Conservation (phyloP, 129 eudicot genomes). For the Chrysanthemum seticuspe region DNA sequence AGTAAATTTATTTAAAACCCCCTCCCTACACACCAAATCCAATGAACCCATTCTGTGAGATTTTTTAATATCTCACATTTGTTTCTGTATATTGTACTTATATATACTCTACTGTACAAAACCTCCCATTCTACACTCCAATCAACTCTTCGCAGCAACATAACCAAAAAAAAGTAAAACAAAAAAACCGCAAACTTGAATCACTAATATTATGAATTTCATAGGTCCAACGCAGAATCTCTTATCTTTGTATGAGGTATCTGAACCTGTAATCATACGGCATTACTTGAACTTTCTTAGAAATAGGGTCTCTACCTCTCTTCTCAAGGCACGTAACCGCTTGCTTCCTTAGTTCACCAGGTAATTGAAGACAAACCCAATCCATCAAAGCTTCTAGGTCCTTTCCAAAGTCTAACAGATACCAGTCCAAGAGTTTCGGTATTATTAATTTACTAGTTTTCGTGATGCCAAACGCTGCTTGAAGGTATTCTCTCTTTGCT, state of each 20-base stretch:
- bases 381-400: conserved; percentile 75
- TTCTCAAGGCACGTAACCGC: conserved; percentile 58
- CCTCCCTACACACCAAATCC: conserved; percentile 17
- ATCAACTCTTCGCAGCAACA: conserved; percentile 26
- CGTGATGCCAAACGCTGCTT: conserved; percentile 75
- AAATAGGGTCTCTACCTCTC: conserved; percentile 45
- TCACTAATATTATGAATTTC: conserved; percentile 12
- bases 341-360: conserved; percentile 60
- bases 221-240: conserved; percentile 7
- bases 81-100: conserved; percentile 29
- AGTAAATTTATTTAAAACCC: conserved; percentile 27
- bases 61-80: conserved; percentile 2
- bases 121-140: conserved; percentile 23
- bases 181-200: background rate
- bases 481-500: conserved; percentile 72
- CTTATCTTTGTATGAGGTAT: conserved; percentile 58
- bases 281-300: conserved; percentile 50
- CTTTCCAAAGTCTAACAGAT: conserved; percentile 79
- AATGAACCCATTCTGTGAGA: conserved; percentile 25
- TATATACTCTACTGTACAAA: conserved; percentile 33
- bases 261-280: conserved; percentile 79
- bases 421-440: conserved; percentile 87
- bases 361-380: conserved; percentile 89
- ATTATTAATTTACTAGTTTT: conserved; percentile 49
- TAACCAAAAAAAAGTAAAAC: background rate